These are phyloP conservation scores for Fusarium nygamai DNA, from an alignment of 2,329 filamentous ascomycete species.

Conservation along the genomic window DNA sequence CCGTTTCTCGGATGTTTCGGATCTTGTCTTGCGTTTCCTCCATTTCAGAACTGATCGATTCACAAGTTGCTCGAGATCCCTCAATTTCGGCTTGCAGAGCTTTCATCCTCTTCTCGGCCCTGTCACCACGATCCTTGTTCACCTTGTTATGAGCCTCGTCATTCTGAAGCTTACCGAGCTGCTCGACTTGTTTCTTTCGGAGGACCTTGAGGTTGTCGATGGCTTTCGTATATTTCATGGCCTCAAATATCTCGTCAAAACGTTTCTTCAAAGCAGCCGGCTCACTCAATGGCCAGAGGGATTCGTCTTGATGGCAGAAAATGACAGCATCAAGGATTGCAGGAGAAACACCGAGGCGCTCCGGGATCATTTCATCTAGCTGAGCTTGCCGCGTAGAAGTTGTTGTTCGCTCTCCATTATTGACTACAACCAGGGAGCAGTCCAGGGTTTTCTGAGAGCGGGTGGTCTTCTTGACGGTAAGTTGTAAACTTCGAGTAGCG, in stretches of 20 bases:
- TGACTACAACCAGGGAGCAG: slow-evolving; percentile 77
- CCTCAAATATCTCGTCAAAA: slow-evolving; percentile 98
- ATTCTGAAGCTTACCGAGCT: slow-evolving; percentile 77
- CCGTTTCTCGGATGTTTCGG: slow-evolving; percentile 75
- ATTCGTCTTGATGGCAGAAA: slow-evolving; percentile 98
- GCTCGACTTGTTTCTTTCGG: slow-evolving; percentile 82
- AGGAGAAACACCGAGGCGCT: slow-evolving; percentile 86
- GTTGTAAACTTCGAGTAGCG: slow-evolving; percentile 82
- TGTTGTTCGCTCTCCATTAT: slow-evolving; percentile 80
- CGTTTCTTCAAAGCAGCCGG: slow-evolving; percentile 86
- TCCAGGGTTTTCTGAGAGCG: slow-evolving; percentile 86
- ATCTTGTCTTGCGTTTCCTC: slow-evolving; percentile 66
- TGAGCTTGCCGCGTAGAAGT: slow-evolving; percentile 85
- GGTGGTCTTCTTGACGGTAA: slow-evolving; percentile 84
- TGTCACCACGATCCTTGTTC: slow-evolving; percentile 86
- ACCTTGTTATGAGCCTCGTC: slow-evolving; percentile 81
- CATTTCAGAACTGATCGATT: slow-evolving; percentile 68
- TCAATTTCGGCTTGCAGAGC: slow-evolving; percentile 75
- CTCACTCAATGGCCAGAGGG: slow-evolving; percentile 94
- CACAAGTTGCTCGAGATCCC: slow-evolving; percentile 65
- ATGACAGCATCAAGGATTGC: slow-evolving; percentile 95
- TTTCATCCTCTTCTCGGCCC: slow-evolving; percentile 71
- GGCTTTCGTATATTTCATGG: slow-evolving; percentile 94
- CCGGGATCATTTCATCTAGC: slow-evolving; percentile 84
- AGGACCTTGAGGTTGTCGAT: slow-evolving; percentile 94